Base-by-base conservation (phyloP, 306 rosid species). In the Urtica urens region DNA sequence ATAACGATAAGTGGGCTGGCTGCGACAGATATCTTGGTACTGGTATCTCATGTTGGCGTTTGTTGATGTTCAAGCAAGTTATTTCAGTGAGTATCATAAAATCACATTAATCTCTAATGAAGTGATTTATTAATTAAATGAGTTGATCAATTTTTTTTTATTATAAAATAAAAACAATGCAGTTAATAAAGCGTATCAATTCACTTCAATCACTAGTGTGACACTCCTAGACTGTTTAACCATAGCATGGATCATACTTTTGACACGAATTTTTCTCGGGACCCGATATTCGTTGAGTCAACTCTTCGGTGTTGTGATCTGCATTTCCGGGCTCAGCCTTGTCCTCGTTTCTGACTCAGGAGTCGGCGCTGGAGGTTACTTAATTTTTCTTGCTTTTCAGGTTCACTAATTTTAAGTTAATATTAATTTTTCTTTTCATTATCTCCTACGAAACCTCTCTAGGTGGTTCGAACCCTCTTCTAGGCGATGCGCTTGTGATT, bases 111-210 rank as follows among this genome's bases (percentile, higher is more conserved):
- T n/a, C n/a, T n/a, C n/a, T n/a, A n/a, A n/a, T n/a, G n/a, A n/a
- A n/a, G n/a, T n/a, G n/a, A n/a, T n/a, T n/a, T n/a, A n/a, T n/a
- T n/a, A n/a, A n/a, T n/a, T n/a, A n/a, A n/a, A n/a, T n/a, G n/a
- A n/a, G n/a, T n/a, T n/a, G n/a, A n/a, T n/a, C n/a, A n/a, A n/a
- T n/a, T n/a, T n/a, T n/a, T n/a, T n/a, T n/a, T n/a, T n/a, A n/a
- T n/a, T 1, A 24, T 24, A 3, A 19, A 10, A 45, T 1, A 28
- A 44, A 9, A 7, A 20, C 10, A 10, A 13, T 66, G 84, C 95
- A 84, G 93, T 80, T 24, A 81, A 75, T 58, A 49, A 72, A 51
- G 87, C 93, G 42, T 78, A 5, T 59, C 82, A 84, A 58, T 84
- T 51, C 63, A 55, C 83, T 6, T 74, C 90, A 5, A 60, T 84